Percentiles rank a stretch among this genome's conserved stretches.
Conservation (phyloP, 164 flowering plant genomes). For the Nelumbo lutea region DNA sequence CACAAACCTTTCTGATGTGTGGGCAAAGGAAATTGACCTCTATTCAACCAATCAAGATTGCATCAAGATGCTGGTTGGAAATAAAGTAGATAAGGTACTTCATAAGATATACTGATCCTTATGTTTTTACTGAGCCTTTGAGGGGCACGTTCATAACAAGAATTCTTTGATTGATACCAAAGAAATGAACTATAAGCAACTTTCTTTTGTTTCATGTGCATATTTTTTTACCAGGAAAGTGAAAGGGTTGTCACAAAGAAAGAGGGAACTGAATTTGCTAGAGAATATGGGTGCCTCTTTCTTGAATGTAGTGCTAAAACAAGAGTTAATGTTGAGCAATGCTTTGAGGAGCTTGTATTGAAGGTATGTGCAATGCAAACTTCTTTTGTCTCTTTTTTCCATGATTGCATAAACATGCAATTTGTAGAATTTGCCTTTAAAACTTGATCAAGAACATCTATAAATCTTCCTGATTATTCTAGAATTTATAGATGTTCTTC, state of each 20-base stretch:
- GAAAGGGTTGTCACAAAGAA: conserved; percentile 73
- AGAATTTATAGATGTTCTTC: no score
- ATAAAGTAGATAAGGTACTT: conserved; percentile 79
- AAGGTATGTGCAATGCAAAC: conserved; percentile 37
- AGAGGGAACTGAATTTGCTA: conserved; percentile 77
- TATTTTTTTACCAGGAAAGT: conserved; percentile 48
- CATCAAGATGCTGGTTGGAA: conserved; percentile 90
- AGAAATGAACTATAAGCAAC: background rate
- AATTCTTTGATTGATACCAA: background rate
- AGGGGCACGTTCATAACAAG: background rate
- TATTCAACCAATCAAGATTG: conserved; percentile 85
- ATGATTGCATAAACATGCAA: background rate
- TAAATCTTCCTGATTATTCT: no score
- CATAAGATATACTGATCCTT: background rate
- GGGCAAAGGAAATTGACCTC: conserved; percentile 80
- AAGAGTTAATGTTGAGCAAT: conserved; percentile 67
- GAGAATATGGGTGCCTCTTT: conserved; percentile 75
- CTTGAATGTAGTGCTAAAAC: conserved; percentile 87
- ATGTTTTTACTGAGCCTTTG: background rate
- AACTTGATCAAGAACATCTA: no score
- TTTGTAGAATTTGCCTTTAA: background rate
- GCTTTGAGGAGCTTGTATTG: conserved; percentile 78
- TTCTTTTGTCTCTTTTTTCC: background rate
- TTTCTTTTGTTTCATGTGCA: background rate
- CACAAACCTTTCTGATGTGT: conserved; percentile 73